phyloP scores from a whole-genome alignment of 306 rosid species.

The Ammopiptanthus mongolicus region DNA sequence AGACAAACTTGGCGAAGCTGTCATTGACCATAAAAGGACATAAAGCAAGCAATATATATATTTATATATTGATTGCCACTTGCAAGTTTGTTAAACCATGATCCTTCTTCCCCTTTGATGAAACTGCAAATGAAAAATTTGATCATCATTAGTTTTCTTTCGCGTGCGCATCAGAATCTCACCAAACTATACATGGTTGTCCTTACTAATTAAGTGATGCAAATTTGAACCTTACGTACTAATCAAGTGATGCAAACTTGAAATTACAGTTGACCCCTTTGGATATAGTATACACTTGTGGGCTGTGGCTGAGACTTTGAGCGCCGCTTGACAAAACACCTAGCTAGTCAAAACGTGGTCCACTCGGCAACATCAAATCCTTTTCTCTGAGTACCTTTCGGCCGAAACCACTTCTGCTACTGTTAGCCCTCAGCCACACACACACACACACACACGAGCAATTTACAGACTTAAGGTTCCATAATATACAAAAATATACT shows the following conservation, averaged over 20 bases:
- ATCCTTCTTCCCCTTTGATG: too few relatives aligned
- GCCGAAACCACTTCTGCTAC: not conserved
- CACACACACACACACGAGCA: too few relatives aligned
- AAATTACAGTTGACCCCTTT: not conserved
- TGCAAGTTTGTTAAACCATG: too few relatives aligned
- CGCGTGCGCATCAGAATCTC: slow-evolving; percentile 29
- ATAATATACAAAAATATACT: too few relatives aligned
- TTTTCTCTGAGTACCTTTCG: not conserved
- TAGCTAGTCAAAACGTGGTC: not conserved
- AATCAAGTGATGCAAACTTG: too few relatives aligned
- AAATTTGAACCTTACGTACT: too few relatives aligned
- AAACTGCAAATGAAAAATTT: too few relatives aligned
- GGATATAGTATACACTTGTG: not conserved
- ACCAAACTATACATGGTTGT: slow-evolving; percentile 3
- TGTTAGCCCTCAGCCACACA: not conserved
- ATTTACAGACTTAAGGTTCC: not conserved
- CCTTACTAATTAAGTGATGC: not conserved
- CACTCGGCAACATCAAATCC: not conserved
- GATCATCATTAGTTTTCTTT: slow-evolving; percentile 7
- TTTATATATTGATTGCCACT: too few relatives aligned
- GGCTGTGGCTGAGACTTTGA: slow-evolving; percentile 16
- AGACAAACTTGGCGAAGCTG: too few relatives aligned
- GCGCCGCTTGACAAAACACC: not conserved
- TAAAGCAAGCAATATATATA: too few relatives aligned
- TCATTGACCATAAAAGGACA: too few relatives aligned